Conservation (phyloP, 306 rosid species). For the Canavalia gladiata region DNA sequence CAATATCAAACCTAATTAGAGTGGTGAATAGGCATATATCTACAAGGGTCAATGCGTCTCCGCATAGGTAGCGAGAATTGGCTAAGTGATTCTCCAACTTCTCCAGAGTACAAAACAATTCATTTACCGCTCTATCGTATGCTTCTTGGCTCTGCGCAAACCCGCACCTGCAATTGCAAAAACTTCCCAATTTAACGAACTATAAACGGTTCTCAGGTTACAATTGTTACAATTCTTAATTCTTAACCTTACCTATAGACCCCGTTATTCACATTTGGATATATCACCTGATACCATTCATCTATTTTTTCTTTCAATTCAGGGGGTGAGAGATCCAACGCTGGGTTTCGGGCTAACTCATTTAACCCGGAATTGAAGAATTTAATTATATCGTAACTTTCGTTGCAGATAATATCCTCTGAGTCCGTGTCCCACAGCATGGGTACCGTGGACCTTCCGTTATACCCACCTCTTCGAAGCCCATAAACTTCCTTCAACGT, state of each 20-base stretch:
- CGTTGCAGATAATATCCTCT: slow-evolving; percentile 79
- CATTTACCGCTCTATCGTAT: slow-evolving; percentile 71
- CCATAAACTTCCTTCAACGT: slow-evolving; percentile 79
- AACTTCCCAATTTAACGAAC: neutral
- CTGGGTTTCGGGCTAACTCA: slow-evolving; percentile 67
- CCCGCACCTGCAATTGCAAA: slow-evolving; percentile 68
- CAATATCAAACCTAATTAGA: slow-evolving; percentile 76
- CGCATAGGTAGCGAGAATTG: slow-evolving; percentile 67
- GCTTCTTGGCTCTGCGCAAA: slow-evolving; percentile 96
- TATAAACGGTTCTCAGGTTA: neutral
- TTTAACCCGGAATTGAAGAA: slow-evolving; percentile 78
- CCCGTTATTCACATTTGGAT: slow-evolving; percentile 88
- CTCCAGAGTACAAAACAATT: slow-evolving; percentile 71
- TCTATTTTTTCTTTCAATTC: slow-evolving; percentile 68
- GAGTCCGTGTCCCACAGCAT: slow-evolving; percentile 73
- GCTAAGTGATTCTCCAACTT: slow-evolving; percentile 70
- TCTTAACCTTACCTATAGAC: slow-evolving; percentile 68
- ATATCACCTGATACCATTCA: slow-evolving; percentile 79
- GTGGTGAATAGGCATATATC: slow-evolving; percentile 85
- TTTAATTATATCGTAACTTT: slow-evolving; percentile 79
- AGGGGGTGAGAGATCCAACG: slow-evolving; percentile 74
- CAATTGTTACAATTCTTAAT: neutral
- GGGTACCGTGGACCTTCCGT: slow-evolving; percentile 83
- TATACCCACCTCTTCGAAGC: slow-evolving; percentile 70
- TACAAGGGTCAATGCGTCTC: slow-evolving; percentile 68